Evolutionary conservation across 768 basidiomycete genomes (phyloP).

Genomic region (Auricularia heimuer): DNA sequence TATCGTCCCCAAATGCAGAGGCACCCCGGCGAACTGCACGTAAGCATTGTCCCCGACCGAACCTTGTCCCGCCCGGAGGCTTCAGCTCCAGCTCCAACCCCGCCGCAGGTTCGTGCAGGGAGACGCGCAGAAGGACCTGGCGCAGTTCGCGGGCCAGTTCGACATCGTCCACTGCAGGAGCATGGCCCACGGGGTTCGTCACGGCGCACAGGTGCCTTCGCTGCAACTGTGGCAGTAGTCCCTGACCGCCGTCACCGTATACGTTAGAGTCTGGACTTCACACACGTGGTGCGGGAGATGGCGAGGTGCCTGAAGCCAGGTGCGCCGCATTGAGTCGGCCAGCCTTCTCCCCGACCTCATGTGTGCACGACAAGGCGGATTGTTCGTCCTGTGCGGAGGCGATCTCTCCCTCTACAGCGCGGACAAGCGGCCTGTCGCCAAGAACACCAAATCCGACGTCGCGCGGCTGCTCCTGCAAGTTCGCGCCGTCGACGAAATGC

Average conservation of each 20-base stretch:
- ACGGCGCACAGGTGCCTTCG: not conserved
- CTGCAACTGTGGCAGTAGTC: not conserved
- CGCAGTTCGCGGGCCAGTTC: constrained; percentile 13
- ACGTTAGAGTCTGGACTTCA: not conserved
- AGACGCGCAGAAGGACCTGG: constrained; percentile 16
- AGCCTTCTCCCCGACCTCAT: not conserved
- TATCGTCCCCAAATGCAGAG: not conserved
- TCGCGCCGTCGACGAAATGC: constrained; percentile 16
- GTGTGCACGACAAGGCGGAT: constrained; percentile 12
- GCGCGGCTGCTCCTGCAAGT: constrained; percentile 12
- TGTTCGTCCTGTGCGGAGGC: constrained; percentile 17
- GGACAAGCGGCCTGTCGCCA: constrained; percentile 9
- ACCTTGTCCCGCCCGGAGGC: not conserved
- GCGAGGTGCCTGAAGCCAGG: constrained; percentile 16
- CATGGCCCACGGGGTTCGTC: constrained; percentile 18
- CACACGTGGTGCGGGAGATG: constrained; percentile 11
- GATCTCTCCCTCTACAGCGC: constrained; percentile 15
- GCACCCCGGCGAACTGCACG: not conserved
- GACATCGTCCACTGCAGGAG: constrained; percentile 21
- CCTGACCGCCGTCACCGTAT: constrained; percentile 7
- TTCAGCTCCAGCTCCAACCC: not conserved
- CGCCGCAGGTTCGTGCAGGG: constrained; percentile 17
- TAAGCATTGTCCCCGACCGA: not conserved
- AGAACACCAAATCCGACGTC: constrained; percentile 6
- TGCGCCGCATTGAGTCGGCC: not conserved